Percentiles rank a stretch among this genome's conserved stretches.
These are phyloP conservation scores for Tephrocybe sp. DNA, from an alignment of 768 basidiomycete genomes.

Conservation along the genomic window DNA sequence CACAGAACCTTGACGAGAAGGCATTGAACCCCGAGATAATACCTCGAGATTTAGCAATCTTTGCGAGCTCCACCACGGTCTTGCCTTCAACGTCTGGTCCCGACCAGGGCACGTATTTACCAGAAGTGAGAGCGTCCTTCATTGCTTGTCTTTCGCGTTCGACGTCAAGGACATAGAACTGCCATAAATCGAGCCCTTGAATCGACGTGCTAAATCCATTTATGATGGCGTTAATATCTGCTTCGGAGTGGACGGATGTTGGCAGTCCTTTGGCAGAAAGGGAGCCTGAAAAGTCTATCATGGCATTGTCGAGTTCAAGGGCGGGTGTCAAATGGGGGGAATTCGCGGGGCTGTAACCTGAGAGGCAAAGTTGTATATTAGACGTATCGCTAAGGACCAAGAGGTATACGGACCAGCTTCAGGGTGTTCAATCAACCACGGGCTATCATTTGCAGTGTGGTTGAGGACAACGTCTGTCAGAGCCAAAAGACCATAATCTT, in stretches of 20 bases:
- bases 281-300: slow-evolving; percentile 75
- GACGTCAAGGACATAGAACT: slow-evolving; percentile 90
- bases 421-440: slow-evolving; percentile 91
- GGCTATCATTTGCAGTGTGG: slow-evolving; percentile 93
- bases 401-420: slow-evolving; percentile 72
- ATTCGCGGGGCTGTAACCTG: slow-evolving; percentile 89
- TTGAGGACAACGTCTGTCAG: slow-evolving; percentile 97
- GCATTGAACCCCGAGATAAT: slow-evolving; percentile 60
- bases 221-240: slow-evolving; percentile 71
- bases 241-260: slow-evolving; percentile 56
- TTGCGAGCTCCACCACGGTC: slow-evolving; percentile 63
- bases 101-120: slow-evolving; percentile 54
- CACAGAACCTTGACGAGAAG: slow-evolving; percentile 67
- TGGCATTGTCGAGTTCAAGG: slow-evolving; percentile 85
- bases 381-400: too few relatives aligned
- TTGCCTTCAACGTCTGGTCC: slow-evolving; percentile 61
- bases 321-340: slow-evolving; percentile 93
- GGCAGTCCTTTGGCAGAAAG: slow-evolving; percentile 73
- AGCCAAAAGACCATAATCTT: slow-evolving; percentile 86
- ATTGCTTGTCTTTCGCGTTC: slow-evolving; percentile 61
- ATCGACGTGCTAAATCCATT: slow-evolving; percentile 60
- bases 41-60: slow-evolving; percentile 52
- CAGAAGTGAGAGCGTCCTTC: slow-evolving; percentile 49
- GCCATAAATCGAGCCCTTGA: slow-evolving; percentile 78
- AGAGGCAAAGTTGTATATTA: too few relatives aligned